phyloP scores from a whole-genome alignment of 176 grass and related monocot genomes.

The Musa itinerans region DNA sequence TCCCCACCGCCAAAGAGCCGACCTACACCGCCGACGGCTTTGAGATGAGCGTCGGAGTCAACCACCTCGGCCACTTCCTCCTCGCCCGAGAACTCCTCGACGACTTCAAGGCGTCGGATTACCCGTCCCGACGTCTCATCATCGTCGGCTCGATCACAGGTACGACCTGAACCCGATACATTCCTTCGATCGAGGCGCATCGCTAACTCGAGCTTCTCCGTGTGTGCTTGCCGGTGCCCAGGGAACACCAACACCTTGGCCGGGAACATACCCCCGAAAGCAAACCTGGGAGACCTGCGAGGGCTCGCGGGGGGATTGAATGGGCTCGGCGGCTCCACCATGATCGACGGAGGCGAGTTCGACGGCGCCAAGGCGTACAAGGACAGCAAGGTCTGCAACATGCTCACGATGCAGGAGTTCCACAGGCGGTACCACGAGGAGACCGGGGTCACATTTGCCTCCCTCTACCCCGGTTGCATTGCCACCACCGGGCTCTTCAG shows the following conservation, averaged over 20 bases:
- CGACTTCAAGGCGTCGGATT: slow-evolving; percentile 60
- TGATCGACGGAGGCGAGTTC: slow-evolving; percentile 88
- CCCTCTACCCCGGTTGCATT: slow-evolving; percentile 92
- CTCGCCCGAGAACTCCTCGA: slow-evolving; percentile 66
- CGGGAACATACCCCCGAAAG: slow-evolving; percentile 83
- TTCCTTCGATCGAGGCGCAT: no score
- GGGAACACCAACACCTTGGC: slow-evolving; percentile 95
- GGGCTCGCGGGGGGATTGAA: slow-evolving; percentile 67
- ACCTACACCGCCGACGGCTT: slow-evolving; percentile 81
- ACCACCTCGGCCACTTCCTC: slow-evolving; percentile 94
- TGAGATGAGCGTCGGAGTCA: slow-evolving; percentile 98
- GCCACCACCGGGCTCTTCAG: slow-evolving; percentile 91
- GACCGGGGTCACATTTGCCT: slow-evolving; percentile 78
- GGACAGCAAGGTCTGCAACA: slow-evolving; percentile 99
- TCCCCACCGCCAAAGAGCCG: slow-evolving; percentile 86
- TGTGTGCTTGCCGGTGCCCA: slow-evolving; percentile 8
- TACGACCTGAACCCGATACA: slow-evolving; percentile 8
- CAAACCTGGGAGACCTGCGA: slow-evolving; percentile 81
- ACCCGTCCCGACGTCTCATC: slow-evolving; percentile 82
- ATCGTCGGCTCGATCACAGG: slow-evolving; percentile 97
- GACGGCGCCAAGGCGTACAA: slow-evolving; percentile 99
- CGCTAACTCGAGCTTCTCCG: no score
- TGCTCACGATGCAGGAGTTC: slow-evolving; percentile 94
- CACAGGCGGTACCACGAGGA: slow-evolving; percentile 85
- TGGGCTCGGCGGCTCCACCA: slow-evolving; percentile 45